These are phyloP conservation scores for Starmera caribaea DNA, from an alignment of 805 yeast genomes.

Conservation along the genomic window DNA sequence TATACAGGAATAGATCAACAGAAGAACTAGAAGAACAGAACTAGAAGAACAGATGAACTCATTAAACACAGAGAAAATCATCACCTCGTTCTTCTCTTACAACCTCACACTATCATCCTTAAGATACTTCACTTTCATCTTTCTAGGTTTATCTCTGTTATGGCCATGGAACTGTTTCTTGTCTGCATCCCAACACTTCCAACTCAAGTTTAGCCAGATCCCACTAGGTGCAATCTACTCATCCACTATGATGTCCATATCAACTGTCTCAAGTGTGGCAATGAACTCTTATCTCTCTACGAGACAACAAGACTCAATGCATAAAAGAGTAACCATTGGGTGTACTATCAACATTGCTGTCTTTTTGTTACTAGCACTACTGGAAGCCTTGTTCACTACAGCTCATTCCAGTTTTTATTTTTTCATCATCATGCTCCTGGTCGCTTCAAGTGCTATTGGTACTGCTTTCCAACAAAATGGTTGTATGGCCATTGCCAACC, in stretches of 20 bases:
- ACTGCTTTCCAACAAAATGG: slow-evolving; percentile 86
- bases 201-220: slow-evolving; percentile 38
- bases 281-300: slow-evolving; percentile 56
- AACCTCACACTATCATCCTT: slow-evolving; percentile 7
- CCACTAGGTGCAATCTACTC: slow-evolving; percentile 55
- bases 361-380: slow-evolving; percentile 30
- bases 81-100: slow-evolving; percentile 2
- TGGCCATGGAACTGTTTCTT: slow-evolving; percentile 98
- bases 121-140: slow-evolving; percentile 47
- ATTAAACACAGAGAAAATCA: slow-evolving; percentile 2
- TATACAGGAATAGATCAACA: too few species aligned
- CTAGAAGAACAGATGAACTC: too few species aligned
- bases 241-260: slow-evolving; percentile 81
- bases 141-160: slow-evolving; percentile 67
- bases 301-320: slow-evolving; percentile 51
- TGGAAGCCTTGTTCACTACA: slow-evolving; percentile 13
- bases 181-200: slow-evolving; percentile 75
- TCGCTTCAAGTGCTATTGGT: slow-evolving; percentile 59
- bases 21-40: too few species aligned
- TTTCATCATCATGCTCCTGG: slow-evolving; percentile 48
- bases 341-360: slow-evolving; percentile 44
- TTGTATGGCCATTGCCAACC: slow-evolving; percentile 75
- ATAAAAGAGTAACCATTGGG: slow-evolving; percentile 50
- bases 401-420: slow-evolving; percentile 25
- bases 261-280: slow-evolving; percentile 57